A percentile compares a stretch with the other conserved stretches of the same genome.
Evolutionary conservation across 2,329 filamentous ascomycete species (phyloP).

Genomic region (Colletotrichum shisoi): DNA sequence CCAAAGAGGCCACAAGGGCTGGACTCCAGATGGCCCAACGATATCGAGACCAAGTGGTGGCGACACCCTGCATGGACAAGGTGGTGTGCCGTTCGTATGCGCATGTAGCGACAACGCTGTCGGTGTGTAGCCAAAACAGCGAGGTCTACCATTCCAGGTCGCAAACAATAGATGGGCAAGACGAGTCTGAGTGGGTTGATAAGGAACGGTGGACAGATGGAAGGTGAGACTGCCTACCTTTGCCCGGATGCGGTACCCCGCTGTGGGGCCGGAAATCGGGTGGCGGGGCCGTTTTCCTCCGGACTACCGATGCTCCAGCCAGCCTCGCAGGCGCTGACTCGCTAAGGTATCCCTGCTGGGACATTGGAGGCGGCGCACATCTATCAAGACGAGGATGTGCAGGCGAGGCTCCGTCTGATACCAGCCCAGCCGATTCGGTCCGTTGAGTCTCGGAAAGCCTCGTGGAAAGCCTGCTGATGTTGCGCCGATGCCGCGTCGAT

Average conservation of each 20-base stretch:
- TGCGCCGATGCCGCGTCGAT: slow-evolving; percentile 1
- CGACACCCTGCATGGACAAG: background rate
- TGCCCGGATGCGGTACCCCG: slow-evolving; percentile 6
- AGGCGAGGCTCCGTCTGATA: background rate
- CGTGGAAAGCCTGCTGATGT: slow-evolving; percentile 25
- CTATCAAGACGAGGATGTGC: background rate
- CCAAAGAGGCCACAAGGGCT: background rate
- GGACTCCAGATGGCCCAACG: slow-evolving; percentile 5
- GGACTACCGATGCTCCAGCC: background rate
- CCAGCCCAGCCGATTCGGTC: background rate
- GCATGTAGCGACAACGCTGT: background rate
- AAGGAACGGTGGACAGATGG: background rate
- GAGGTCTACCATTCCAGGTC: background rate
- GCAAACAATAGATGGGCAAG: background rate
- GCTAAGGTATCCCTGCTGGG: slow-evolving; percentile 5
- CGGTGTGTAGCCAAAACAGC: slow-evolving; percentile 10
- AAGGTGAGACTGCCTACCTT: background rate
- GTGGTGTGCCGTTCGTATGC: slow-evolving; percentile 1
- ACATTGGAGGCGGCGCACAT: background rate
- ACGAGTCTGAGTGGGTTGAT: background rate
- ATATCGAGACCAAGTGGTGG: background rate
- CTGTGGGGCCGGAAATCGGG: slow-evolving; percentile 8
- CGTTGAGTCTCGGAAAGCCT: slow-evolving; percentile 9
- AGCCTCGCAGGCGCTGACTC: background rate
- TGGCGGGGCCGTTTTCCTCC: slow-evolving; percentile 11